phyloP scores from a whole-genome alignment of 495 filamentous ascomycete genomes.

The Diplogelasinospora grovesii region DNA sequence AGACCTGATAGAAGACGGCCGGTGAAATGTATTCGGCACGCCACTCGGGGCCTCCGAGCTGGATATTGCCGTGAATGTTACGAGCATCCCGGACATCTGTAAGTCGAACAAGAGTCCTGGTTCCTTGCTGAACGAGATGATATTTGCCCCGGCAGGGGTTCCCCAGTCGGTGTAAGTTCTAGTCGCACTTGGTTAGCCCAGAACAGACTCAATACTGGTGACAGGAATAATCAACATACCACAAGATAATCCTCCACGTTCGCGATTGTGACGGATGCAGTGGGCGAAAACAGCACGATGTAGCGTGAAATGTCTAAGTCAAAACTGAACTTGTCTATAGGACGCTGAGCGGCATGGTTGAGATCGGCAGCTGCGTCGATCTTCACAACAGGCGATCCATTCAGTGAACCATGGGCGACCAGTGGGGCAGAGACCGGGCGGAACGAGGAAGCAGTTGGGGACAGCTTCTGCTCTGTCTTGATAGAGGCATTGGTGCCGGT shows the following conservation, averaged over 20 bases:
- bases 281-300: constrained; percentile 26
- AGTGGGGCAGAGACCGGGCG: constrained; percentile 29
- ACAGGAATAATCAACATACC: constrained; percentile 20
- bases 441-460: constrained; percentile 44
- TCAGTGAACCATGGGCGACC: constrained; percentile 24
- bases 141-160: constrained; percentile 22
- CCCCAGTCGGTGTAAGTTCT: constrained; percentile 31
- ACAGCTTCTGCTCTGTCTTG: constrained; percentile 38
- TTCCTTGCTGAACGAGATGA: constrained; percentile 18
- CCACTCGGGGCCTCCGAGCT: constrained; percentile 42
- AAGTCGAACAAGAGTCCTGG: constrained; percentile 48
- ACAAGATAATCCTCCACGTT: constrained; percentile 31
- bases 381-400: constrained; percentile 1
- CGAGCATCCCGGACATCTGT: constrained; percentile 52
- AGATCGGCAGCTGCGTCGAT: constrained; percentile 1
- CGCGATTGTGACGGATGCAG: constrained; percentile 16
- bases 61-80: constrained; percentile 38
- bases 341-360: constrained; percentile 1
- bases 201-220: constrained; percentile 1
- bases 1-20: constrained; percentile 34
- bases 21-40: constrained; percentile 42
- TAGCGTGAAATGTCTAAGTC: constrained; percentile 34
- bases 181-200: not conserved
- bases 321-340: constrained; percentile 25
- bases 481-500: constrained; percentile 16